Percentiles rank a stretch among this genome's conserved stretches.
Conservation (phyloP, 495 filamentous ascomycete genomes). For the Penicillium cataractarum region DNA sequence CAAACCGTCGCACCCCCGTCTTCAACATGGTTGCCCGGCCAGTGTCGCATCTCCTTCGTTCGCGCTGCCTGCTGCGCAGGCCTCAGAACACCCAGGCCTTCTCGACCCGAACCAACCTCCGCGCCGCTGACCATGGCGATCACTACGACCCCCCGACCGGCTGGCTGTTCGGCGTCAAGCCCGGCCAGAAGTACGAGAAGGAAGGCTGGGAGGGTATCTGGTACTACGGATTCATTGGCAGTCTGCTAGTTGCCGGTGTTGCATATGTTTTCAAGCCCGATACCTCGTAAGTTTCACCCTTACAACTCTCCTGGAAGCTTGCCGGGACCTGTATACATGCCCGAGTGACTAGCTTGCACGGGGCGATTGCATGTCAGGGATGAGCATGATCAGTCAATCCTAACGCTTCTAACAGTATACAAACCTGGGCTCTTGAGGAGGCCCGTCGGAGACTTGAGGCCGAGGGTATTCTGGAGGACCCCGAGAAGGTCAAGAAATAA, state of each 20-base stretch:
- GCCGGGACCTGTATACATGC: neutral
- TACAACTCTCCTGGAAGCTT: conserved; percentile 6
- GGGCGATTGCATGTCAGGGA: neutral
- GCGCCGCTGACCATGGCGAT: conserved; percentile 62
- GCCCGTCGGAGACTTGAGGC: conserved; percentile 89
- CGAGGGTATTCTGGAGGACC: conserved; percentile 90
- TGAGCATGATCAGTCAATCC: conserved; percentile 13
- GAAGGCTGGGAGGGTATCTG: conserved; percentile 94
- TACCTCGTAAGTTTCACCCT: conserved; percentile 76
- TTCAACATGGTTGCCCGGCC: conserved; percentile 48
- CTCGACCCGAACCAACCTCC: conserved; percentile 47
- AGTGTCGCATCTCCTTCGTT: conserved; percentile 46
- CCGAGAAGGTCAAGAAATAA: conserved; percentile 53
- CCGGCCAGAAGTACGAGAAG: conserved; percentile 91
- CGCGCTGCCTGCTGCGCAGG: conserved; percentile 44
- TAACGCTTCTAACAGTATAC: conserved; percentile 69
- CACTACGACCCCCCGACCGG: conserved; percentile 91
- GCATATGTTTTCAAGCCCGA: conserved; percentile 97
- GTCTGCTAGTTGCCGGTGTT: conserved; percentile 69
- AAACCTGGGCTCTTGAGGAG: conserved; percentile 98
- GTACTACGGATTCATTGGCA: conserved; percentile 90
- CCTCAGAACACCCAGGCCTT: conserved; percentile 47
- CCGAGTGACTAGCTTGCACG: neutral
- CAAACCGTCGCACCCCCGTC: conserved; percentile 23
- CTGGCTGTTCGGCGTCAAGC: conserved; percentile 88